Evolutionary conservation across 352 stramenopile species (phyloP).

Genomic region (Phytophthora meadii): DNA sequence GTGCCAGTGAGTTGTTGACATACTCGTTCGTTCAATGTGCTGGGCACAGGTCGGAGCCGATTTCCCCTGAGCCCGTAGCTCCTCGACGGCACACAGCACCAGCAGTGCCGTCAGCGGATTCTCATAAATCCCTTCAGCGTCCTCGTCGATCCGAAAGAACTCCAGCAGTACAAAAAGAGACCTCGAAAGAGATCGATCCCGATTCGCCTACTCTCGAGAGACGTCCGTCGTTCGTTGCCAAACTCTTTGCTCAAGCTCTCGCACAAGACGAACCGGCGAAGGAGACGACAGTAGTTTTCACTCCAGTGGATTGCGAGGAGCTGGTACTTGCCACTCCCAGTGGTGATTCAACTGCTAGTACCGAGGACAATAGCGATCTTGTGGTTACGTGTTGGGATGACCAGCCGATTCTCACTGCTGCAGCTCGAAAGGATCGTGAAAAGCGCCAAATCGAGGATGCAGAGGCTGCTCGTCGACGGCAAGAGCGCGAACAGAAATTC

Average conservation of each 20-base stretch:
- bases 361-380: slow-evolving; percentile 8
- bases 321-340: slow-evolving; percentile 1
- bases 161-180: slow-evolving; percentile 1
- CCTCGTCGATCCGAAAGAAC: slow-evolving; percentile 15
- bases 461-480: slow-evolving; percentile 35
- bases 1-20: slow-evolving; percentile 86
- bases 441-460: slow-evolving; percentile 31
- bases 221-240: slow-evolving; percentile 24
- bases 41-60: slow-evolving; percentile 17
- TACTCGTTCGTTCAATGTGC: slow-evolving; percentile 85
- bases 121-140: neutral
- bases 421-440: slow-evolving; percentile 39
- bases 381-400: slow-evolving; percentile 50
- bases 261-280: slow-evolving; percentile 14
- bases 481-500: slow-evolving; percentile 59
- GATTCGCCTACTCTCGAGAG: neutral
- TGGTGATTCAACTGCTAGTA: slow-evolving; percentile 1
- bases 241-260: slow-evolving; percentile 11
- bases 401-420: slow-evolving; percentile 57
- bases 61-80: slow-evolving; percentile 8
- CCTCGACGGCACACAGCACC: slow-evolving; percentile 34
- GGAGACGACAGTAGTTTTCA: neutral
- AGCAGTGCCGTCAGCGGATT: neutral
- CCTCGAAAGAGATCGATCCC: neutral
- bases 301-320: neutral